These are phyloP conservation scores for Ceriops decandra DNA, from an alignment of 345 rosid species.

Conservation along the genomic window DNA sequence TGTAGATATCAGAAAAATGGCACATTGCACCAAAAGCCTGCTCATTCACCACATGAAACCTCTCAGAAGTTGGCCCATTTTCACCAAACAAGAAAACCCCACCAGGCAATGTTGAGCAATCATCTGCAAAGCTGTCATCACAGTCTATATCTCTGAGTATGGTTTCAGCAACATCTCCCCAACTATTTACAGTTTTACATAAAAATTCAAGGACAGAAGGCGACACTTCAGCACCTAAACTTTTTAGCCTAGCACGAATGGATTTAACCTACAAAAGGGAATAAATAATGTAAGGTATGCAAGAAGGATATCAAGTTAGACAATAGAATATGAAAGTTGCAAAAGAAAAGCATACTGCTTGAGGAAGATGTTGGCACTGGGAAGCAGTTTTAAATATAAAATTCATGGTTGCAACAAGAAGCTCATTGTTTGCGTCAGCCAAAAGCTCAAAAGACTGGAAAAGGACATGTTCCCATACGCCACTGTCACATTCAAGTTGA, in stretches of 20 bases:
- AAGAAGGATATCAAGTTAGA: constrained; percentile 5
- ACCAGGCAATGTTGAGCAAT: constrained; percentile 40
- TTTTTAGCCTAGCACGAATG: constrained; percentile 77
- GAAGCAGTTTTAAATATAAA: constrained; percentile 86
- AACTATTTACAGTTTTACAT: constrained; percentile 82
- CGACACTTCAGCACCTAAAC: constrained; percentile 75
- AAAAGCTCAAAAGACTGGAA: constrained; percentile 69
- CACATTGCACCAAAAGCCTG: constrained; percentile 41
- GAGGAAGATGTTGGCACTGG: constrained; percentile 81
- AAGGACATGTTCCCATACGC: constrained; percentile 77
- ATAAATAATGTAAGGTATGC: constrained; percentile 10
- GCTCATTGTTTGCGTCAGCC: constrained; percentile 66
- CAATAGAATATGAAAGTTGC: constrained; percentile 11
- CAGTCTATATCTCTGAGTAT: constrained; percentile 75
- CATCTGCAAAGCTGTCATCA: constrained; percentile 61
- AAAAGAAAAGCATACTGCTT: constrained; percentile 61
- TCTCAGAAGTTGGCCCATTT: constrained; percentile 52
- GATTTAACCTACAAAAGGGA: constrained; percentile 62
- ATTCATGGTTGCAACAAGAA: constrained; percentile 73
- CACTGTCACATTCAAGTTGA: constrained; percentile 82
- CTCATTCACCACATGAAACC: constrained; percentile 49
- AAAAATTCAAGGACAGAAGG: constrained; percentile 74
- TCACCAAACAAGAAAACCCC: constrained; percentile 64
- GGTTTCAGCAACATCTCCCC: constrained; percentile 83
- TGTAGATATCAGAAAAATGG: constrained; percentile 78